Percentiles rank a stretch among this genome's conserved stretches.
These are phyloP conservation scores for Zychaea mexicana DNA, from an alignment of 371 early-diverging fungal genomes.

Conservation along the genomic window DNA sequence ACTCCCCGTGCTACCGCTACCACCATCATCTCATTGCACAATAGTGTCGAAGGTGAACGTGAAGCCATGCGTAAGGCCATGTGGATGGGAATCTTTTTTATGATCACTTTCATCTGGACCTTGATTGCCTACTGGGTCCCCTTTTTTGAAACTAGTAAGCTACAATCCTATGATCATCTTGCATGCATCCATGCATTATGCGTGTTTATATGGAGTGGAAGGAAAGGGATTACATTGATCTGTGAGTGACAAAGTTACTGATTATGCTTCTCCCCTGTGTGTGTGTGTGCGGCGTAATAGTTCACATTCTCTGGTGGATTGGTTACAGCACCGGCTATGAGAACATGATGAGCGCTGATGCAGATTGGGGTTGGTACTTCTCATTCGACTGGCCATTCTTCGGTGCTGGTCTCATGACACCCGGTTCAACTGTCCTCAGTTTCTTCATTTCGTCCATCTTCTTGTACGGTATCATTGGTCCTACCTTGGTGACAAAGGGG, in stretches of 20 bases:
- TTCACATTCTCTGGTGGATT: constrained; percentile 65
- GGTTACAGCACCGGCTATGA: constrained; percentile 46
- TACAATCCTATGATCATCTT: too few species aligned
- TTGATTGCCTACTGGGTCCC: constrained; percentile 63
- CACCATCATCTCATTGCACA: constrained; percentile 68
- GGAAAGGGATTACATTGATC: too few species aligned
- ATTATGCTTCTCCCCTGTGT: too few species aligned
- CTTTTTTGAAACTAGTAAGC: constrained; percentile 50
- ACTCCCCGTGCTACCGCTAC: constrained; percentile 72
- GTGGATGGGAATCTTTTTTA: constrained; percentile 56
- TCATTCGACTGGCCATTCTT: constrained; percentile 64
- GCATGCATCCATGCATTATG: background rate
- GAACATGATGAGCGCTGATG: constrained; percentile 57
- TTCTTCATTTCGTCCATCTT: constrained; percentile 60
- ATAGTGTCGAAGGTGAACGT: constrained; percentile 42
- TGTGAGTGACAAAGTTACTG: too few species aligned
- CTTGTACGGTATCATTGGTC: constrained; percentile 59
- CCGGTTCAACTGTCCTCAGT: constrained; percentile 56
- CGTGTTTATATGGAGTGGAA: too few species aligned
- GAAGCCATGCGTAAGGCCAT: constrained; percentile 46
- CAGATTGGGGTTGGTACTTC: constrained; percentile 60
- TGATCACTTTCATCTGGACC: constrained; percentile 46
- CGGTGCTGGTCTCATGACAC: constrained; percentile 73
- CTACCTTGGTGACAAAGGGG: constrained; percentile 42
- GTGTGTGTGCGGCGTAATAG: too few species aligned